Evolutionary conservation across 306 rosid genomes (phyloP), one percentile per base, ranked within the genome.

Genomic region (Begonia masoniana): DNA sequence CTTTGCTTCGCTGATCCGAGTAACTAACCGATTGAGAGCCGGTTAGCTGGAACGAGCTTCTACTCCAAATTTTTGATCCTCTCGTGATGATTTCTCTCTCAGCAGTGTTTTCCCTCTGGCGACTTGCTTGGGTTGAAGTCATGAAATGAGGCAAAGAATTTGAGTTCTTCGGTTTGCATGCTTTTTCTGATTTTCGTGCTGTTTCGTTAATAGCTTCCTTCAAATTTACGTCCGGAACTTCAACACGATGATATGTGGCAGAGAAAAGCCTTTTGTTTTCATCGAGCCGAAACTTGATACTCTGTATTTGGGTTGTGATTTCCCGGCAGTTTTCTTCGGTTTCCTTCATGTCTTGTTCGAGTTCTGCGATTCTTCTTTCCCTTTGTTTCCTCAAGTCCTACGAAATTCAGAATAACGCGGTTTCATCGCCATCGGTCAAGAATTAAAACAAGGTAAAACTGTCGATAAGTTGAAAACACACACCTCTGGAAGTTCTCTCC

Each of bases 91-190:
- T 54, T 56, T 73, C 79, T 55, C 59, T 70, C 62, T 89, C 95
- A 10, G 76, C 69, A 36, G 75, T 73, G 57, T 74, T 73, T 60
- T 80, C 69, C 65, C 95, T 85, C 48, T 78, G 91, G 47, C 97
- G 91, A 75, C 97, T 89, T 55, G 97, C 95, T 52, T 60, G 84
- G 3, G 97, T 89, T 15, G 97, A 78, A 57, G 75, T 89, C 97
- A 89, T 89, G 82, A 89, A 89, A 64, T 91, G 87, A 55, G 95
- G 97, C 77, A 65, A 55, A 12, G 87, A 89, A 62, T 57, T 76
- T 4, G 78, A 64, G 43, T 50, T 54, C 43, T 31, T 74, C 61
- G 51, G 63, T 65, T 58, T 70, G 9, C 42, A 63, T 61, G 59
- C 23, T 62, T 76, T 75, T 59, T 71, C 73, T 3, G 74, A 56